Conservation (phyloP, 73 alveolate genomes). For the Breviolum minutum region DNA sequence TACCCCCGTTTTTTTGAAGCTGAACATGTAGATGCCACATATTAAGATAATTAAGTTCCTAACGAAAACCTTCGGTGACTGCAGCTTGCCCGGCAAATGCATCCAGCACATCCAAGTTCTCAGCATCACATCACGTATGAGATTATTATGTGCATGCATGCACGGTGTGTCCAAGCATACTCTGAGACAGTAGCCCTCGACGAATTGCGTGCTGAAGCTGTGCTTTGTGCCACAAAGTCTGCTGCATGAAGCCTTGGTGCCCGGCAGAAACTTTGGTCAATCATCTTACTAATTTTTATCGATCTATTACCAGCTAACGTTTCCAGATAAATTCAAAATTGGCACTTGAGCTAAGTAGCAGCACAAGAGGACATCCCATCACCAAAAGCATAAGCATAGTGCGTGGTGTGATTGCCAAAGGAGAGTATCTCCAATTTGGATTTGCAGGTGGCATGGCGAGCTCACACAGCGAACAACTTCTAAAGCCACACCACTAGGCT, state of each 20-base stretch:
- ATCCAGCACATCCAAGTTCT: background rate
- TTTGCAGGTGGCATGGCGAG: no score
- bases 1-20: background rate
- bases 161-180: background rate
- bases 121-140: no score
- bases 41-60: background rate
- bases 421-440: background rate
- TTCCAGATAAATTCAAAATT: background rate
- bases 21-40: background rate
- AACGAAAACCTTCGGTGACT: background rate
- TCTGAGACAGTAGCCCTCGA: background rate
- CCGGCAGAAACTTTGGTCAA: background rate
- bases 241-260: background rate
- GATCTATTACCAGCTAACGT: no score
- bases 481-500: no score
- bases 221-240: background rate
- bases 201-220: background rate
- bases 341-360: background rate
- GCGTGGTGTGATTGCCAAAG: background rate
- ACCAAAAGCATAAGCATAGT: background rate
- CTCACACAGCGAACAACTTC: no score
- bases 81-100: background rate
- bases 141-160: no score
- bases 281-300: no score
- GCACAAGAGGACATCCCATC: background rate